Base-by-base conservation (phyloP, 2,329 filamentous ascomycete species). In the Dactylellina haptotyla region DNA sequence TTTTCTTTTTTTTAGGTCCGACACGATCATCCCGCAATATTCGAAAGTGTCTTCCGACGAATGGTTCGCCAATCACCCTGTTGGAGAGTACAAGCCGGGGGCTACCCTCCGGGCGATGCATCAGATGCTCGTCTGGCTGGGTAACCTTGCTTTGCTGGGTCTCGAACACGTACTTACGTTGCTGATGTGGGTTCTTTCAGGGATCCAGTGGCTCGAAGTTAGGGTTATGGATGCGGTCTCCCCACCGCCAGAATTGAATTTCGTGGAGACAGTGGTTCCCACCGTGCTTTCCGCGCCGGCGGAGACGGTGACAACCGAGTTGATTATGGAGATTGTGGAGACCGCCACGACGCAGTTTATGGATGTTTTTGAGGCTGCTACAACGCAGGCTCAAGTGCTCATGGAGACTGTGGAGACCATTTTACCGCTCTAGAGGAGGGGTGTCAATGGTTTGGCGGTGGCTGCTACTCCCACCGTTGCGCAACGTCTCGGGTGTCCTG, bases 41-140 rank as follows among this genome's bases (percentile, higher is more conserved):
- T 74, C 70, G 1, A 62, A 54, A 34, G 46, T 67, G 8, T 74
- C 70, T 1, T 74, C 70, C 3, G 70, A 74, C 18, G 70, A 74
- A 37, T 74, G 70, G 70, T 74, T 66, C 41, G 70, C 70, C 20
- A 67, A 58, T 37, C 70, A 74, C 39, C 70, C 70, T 34, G 48
- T 50, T 14, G 70, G 56, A 2, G 37, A 53, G 1, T 72, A 72
- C n/a, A 46, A n/a, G 34, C 67, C 67, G 25, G 67, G 67, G 46
- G 67, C 37, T 16, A 72, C 67, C 26, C 41, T 72, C 53, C 67
- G 67, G 12, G 67, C 53, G 16, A 58, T 72, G 18, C 20, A 59
- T 59, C 59, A 54, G 26, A 34, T 61, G n/a, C 16, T 72, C 43
- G 25, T 51, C 8, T 56, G 45, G 53, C 16, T 61, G 51, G 46